Conservation (phyloP, 208 protist species). For the Acanthamoeba triangularis region DNA sequence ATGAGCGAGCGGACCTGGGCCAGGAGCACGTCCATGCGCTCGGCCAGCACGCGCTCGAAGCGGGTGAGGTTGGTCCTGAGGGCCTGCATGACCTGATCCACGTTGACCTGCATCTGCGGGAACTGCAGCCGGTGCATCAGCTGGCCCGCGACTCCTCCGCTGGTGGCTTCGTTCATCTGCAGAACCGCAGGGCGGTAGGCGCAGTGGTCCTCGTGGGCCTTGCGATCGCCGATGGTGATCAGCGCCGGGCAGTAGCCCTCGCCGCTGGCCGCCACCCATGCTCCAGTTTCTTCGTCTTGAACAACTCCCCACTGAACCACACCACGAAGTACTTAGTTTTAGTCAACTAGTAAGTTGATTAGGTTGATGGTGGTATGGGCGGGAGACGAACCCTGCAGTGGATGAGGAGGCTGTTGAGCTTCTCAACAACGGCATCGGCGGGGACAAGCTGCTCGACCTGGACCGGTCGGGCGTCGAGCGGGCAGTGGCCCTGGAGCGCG, state of each 20-base stretch:
- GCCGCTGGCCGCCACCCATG: not conserved
- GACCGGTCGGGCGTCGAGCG: not conserved
- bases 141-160: not conserved
- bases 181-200: not conserved
- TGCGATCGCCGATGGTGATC: slow-evolving; percentile 52
- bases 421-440: not conserved
- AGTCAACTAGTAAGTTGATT: not conserved
- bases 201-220: slow-evolving; percentile 25
- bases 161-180: not conserved
- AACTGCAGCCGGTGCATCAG: slow-evolving; percentile 1
- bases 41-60: slow-evolving; percentile 23
- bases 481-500: slow-evolving; percentile 35
- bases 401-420: slow-evolving; percentile 28
- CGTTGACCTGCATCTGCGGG: not conserved
- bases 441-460: not conserved
- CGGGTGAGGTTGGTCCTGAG: slow-evolving; percentile 20
- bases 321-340: not conserved
- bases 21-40: slow-evolving; percentile 30
- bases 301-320: slow-evolving; percentile 24
- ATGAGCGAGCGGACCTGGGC: not conserved
- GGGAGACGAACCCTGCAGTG: slow-evolving; percentile 17
- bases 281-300: not conserved
- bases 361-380: not conserved
- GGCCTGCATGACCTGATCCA: not conserved
- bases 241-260: not conserved